Evolutionary conservation across 768 basidiomycete species (phyloP).

Genomic region (Mycena maculata): DNA sequence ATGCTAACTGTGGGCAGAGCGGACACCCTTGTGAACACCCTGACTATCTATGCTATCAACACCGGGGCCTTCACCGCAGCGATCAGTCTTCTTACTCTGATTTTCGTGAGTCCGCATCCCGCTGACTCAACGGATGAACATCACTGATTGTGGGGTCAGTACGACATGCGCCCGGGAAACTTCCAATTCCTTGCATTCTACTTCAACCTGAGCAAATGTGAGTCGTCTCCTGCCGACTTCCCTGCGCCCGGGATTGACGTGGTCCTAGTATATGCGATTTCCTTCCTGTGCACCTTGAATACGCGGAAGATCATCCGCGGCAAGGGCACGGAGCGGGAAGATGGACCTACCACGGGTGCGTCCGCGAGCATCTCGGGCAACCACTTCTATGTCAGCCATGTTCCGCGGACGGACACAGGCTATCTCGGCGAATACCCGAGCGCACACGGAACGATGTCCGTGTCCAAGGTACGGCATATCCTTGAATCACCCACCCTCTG

Average conservation of each 20-base stretch:
- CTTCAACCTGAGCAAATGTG: constrained; percentile 70
- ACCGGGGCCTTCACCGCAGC: constrained; percentile 61
- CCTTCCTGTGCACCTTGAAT: constrained; percentile 61
- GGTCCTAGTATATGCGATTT: constrained; percentile 54
- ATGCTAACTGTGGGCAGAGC: constrained; percentile 48
- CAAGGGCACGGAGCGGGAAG: constrained; percentile 59
- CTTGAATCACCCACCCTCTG: too few relatives aligned
- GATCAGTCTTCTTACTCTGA: constrained; percentile 54
- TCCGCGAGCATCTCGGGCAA: constrained; percentile 15
- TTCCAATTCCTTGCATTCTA: constrained; percentile 70
- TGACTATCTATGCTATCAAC: constrained; percentile 71
- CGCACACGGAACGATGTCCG: constrained; percentile 1
- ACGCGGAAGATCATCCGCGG: constrained; percentile 62
- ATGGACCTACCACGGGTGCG: constrained; percentile 26
- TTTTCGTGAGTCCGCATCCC: constrained; percentile 43
- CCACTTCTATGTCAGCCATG: constrained; percentile 16
- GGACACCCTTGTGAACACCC: constrained; percentile 65
- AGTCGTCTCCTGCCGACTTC: constrained; percentile 35
- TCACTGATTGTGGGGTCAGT: constrained; percentile 49
- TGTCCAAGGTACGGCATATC: constrained; percentile 10
- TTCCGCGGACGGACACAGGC: not conserved
- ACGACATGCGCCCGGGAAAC: constrained; percentile 60
- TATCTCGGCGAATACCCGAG: not conserved
- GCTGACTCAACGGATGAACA: not conserved
- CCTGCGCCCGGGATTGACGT: not conserved